Conservation (phyloP, 2,329 filamentous ascomycete genomes). For the Sphaerostilbella broomeana region DNA sequence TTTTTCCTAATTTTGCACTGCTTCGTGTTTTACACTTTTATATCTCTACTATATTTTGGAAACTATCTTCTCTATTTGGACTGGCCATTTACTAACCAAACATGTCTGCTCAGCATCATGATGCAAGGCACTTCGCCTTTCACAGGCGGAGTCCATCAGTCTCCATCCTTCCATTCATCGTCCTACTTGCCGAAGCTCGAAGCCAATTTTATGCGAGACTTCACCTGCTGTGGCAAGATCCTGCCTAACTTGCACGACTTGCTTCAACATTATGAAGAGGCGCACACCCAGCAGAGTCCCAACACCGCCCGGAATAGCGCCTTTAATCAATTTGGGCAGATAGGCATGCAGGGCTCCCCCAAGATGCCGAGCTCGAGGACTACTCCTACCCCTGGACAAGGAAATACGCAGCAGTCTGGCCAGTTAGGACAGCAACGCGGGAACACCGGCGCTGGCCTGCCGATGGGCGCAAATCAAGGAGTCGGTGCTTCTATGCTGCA, state of each 20-base stretch:
- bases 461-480: constrained; percentile 32
- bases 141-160: constrained; percentile 57
- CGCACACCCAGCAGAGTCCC: constrained; percentile 66
- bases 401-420: constrained; percentile 22
- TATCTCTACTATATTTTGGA: too few relatives aligned
- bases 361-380: constrained; percentile 29
- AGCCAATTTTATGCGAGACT: constrained; percentile 96
- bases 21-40: too few relatives aligned
- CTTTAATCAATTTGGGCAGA: constrained; percentile 34
- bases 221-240: constrained; percentile 86
- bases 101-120: constrained; percentile 64
- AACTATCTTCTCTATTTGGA: neutral
- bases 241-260: constrained; percentile 90
- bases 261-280: constrained; percentile 93
- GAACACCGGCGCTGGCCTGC: constrained; percentile 26
- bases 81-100: neutral
- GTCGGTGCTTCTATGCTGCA: constrained; percentile 26
- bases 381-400: constrained; percentile 25
- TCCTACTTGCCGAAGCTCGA: constrained; percentile 95
- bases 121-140: constrained; percentile 97
- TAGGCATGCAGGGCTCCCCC: constrained; percentile 28
- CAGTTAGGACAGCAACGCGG: constrained; percentile 31
- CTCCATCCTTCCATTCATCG: constrained; percentile 93
- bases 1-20: too few relatives aligned
- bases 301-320: constrained; percentile 35